Conservation (phyloP, 1,139 yeast genomes). For the Kurtzmaniella quercitrusa region DNA sequence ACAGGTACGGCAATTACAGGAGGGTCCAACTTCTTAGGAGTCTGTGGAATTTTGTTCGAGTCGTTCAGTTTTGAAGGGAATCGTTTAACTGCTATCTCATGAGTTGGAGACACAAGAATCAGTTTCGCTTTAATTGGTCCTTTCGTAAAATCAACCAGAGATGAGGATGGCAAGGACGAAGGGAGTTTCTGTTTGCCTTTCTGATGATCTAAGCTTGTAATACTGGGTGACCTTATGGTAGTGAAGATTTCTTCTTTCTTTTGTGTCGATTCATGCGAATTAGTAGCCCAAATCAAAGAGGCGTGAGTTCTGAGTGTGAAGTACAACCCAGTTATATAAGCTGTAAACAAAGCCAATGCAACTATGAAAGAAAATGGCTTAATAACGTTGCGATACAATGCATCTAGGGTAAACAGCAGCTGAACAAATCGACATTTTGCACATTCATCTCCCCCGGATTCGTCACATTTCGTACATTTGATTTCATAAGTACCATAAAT, state of each 20-base stretch:
- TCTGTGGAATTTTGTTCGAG: conserved; percentile 4
- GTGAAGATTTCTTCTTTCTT: conserved; percentile 18
- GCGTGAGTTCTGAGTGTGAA: conserved; percentile 96
- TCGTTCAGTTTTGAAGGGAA: conserved; percentile 1
- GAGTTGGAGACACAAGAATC: conserved; percentile 9
- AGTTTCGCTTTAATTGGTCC: conserved; percentile 1
- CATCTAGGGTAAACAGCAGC: conserved; percentile 63
- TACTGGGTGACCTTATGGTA: conserved; percentile 27
- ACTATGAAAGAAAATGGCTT: conserved; percentile 82
- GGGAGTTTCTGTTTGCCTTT: not conserved
- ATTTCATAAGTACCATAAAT: conserved; percentile 87
- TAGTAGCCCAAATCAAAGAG: conserved; percentile 86
- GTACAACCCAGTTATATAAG: conserved; percentile 87
- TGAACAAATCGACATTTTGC: conserved; percentile 75
- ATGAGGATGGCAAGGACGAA: not conserved
- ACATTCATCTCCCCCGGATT: conserved; percentile 33
- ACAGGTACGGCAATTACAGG: not conserved
- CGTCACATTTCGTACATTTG: conserved; percentile 52
- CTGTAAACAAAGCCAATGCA: conserved; percentile 73
- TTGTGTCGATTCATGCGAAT: conserved; percentile 30
- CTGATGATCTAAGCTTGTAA: conserved; percentile 26
- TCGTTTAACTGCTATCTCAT: conserved; percentile 11
- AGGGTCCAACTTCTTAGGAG: conserved; percentile 6
- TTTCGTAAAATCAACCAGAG: not conserved
- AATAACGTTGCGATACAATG: conserved; percentile 60